Evolutionary conservation across 2,329 filamentous ascomycete species (phyloP).

Genomic region (Thielaviopsis punctulata): DNA sequence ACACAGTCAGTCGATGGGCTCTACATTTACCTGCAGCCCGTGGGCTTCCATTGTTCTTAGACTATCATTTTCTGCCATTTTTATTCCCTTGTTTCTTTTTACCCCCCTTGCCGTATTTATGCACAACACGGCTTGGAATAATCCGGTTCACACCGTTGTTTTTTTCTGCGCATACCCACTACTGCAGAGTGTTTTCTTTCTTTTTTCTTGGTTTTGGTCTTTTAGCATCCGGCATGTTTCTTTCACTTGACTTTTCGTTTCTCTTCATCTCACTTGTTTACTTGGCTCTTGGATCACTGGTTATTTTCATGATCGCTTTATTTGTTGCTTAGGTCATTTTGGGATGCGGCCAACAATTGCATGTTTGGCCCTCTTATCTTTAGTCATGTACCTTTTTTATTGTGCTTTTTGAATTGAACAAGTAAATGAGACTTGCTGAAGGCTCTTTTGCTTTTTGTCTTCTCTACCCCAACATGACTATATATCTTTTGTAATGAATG

Average conservation of each 20-base stretch:
- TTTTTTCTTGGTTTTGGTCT: neutral
- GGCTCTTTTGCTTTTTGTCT: neutral
- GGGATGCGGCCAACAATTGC: no score
- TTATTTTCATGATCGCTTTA: neutral
- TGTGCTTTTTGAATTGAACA: neutral
- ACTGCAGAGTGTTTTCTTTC: neutral
- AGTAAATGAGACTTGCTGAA: no score
- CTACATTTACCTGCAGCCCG: neutral
- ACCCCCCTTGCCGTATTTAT: neutral
- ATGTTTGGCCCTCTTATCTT: neutral
- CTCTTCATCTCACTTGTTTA: neutral
- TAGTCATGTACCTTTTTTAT: neutral
- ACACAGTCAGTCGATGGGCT: neutral
- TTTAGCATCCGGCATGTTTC: neutral
- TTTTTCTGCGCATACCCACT: neutral
- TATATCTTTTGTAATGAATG: neutral
- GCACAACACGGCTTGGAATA: neutral
- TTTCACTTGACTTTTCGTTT: neutral
- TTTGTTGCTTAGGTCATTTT: no score
- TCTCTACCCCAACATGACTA: neutral
- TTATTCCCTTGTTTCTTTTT: neutral
- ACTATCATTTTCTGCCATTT: neutral
- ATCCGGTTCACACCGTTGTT: neutral
- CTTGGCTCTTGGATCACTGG: neutral
- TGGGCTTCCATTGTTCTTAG: neutral